These are phyloP conservation scores for Leptodontidium sp. DNA, from an alignment of 2,329 filamentous ascomycete genomes.

Conservation along the genomic window DNA sequence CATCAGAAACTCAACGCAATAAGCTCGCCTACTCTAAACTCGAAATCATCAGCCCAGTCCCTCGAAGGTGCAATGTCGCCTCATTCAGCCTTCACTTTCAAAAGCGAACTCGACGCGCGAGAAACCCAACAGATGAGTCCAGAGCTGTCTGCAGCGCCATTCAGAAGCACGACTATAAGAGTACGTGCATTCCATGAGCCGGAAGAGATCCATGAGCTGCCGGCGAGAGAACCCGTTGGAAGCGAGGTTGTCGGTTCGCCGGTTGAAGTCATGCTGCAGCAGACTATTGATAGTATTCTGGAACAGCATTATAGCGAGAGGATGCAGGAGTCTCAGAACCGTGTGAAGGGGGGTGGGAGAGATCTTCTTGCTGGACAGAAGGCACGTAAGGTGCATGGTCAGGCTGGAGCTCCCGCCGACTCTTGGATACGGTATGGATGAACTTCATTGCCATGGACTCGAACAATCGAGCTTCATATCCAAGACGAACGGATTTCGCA, in stretches of 20 bases:
- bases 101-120: slow-evolving; percentile 22
- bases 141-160: neutral
- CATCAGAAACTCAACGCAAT: slow-evolving; percentile 2
- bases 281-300: slow-evolving; percentile 22
- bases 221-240: slow-evolving; percentile 8
- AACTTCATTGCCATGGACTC: neutral
- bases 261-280: slow-evolving; percentile 19
- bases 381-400: neutral
- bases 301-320: slow-evolving; percentile 17
- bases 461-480: neutral
- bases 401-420: neutral
- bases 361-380: neutral
- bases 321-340: neutral
- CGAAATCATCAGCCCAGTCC: neutral
- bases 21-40: neutral
- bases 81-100: slow-evolving; percentile 10
- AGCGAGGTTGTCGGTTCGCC: slow-evolving; percentile 13
- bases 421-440: neutral
- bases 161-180: neutral
- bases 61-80: neutral
- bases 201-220: slow-evolving; percentile 17
- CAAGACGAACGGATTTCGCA: neutral
- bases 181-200: neutral
- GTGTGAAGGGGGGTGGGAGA: neutral
- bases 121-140: slow-evolving; percentile 14